These are phyloP conservation scores for Peronospora farinosa DNA, from an alignment of 352 stramenopile genomes.

Conservation along the genomic window DNA sequence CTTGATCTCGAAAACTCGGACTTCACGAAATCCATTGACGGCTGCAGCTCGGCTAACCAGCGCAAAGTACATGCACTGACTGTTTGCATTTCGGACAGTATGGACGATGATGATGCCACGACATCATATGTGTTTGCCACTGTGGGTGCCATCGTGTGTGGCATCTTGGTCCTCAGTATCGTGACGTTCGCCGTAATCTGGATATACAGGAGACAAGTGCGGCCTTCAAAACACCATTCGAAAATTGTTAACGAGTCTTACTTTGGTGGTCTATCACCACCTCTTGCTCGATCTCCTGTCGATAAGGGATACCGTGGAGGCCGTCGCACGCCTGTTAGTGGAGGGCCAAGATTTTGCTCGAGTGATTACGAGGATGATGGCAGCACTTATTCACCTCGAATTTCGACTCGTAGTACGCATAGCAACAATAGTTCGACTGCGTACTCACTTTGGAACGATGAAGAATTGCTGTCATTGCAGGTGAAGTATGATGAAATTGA, in stretches of 20 bases:
- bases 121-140: conserved; percentile 18
- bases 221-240: conserved; percentile 1
- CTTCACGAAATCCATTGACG: conserved; percentile 23
- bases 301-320: conserved; percentile 26
- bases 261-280: conserved; percentile 32
- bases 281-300: conserved; percentile 19
- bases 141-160: conserved; percentile 36
- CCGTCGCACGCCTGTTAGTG: conserved; percentile 23
- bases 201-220: conserved; percentile 16
- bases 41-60: conserved; percentile 20
- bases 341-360: conserved; percentile 10
- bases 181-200: conserved; percentile 19
- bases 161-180: conserved; percentile 25
- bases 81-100: conserved; percentile 26
- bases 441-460: conserved; percentile 52
- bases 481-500: conserved; percentile 44
- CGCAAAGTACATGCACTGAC: conserved; percentile 25
- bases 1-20: conserved; percentile 33
- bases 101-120: conserved; percentile 11
- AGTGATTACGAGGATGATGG: conserved; percentile 23
- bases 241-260: conserved; percentile 27
- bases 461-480: conserved; percentile 44
- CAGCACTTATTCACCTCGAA: conserved; percentile 20
- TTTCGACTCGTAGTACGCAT: conserved; percentile 32
- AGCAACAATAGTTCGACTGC: conserved; percentile 33